Evolutionary conservation across 2,329 filamentous ascomycete species (phyloP).

Genomic region (Phoma herbarum): DNA sequence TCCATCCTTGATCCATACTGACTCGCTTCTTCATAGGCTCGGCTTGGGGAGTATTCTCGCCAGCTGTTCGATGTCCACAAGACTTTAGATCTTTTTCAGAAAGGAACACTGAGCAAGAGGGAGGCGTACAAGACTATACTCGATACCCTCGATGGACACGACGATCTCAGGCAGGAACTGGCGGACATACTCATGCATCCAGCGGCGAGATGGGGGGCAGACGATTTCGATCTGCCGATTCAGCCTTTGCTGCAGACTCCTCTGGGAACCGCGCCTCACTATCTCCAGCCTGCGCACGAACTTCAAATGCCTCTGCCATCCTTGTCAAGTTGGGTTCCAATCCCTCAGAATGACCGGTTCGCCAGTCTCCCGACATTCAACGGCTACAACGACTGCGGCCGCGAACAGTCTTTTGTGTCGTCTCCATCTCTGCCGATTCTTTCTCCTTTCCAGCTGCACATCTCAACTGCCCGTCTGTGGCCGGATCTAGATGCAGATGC

Average conservation of each 20-base stretch:
- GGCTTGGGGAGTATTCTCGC: conserved; percentile 37
- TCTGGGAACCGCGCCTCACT: conserved; percentile 23
- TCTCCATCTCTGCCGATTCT: not conserved
- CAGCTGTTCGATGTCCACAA: conserved; percentile 29
- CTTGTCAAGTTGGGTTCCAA: conserved; percentile 24
- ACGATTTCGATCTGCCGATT: conserved; percentile 29
- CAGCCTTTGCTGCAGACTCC: not conserved
- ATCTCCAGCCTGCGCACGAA: conserved; percentile 39
- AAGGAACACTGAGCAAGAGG: conserved; percentile 32
- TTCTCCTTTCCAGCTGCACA: not conserved
- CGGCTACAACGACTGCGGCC: conserved; percentile 1
- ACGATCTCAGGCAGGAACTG: conserved; percentile 36
- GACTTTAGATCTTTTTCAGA: conserved; percentile 30
- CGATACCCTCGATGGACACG: conserved; percentile 27
- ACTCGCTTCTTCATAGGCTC: conserved; percentile 20
- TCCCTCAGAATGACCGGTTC: conserved; percentile 4
- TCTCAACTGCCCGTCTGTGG: not conserved
- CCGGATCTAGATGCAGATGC: not conserved
- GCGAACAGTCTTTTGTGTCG: not conserved
- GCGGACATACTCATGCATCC: conserved; percentile 35
- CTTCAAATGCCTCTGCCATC: conserved; percentile 34
- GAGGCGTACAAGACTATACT: conserved; percentile 31
- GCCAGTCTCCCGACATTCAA: not conserved
- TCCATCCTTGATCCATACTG: not conserved
- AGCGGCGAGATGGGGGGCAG: conserved; percentile 32